Base-by-base conservation (phyloP, 129 eudicot species). In the Pittosporum tobira region DNA sequence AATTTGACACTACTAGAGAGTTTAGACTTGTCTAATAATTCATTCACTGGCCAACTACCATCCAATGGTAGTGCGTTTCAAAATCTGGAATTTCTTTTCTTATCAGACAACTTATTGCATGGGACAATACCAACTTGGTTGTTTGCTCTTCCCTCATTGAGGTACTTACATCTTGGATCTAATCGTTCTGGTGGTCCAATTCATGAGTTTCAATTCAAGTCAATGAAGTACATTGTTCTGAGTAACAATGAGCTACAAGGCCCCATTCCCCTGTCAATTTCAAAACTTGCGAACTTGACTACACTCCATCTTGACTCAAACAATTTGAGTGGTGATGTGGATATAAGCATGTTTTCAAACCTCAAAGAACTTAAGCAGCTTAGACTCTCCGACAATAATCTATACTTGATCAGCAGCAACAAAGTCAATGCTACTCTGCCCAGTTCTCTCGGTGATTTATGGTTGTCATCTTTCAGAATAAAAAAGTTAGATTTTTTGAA, bases 71-170 rank as follows among this genome's bases (percentile, higher is more conserved):
- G 2, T 49, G 54, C 26, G 54, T 19, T 49, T 49, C 54, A 49
- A 21, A 49, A 49, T 11, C 28, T 49, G 6, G 6, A 1, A 4
- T 1, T 3, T 12, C 11, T 19, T 1, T 20, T 1, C 20, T 21
- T 49, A 19, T 6, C 5, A 4, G 5, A 20, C 1, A 22, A 19
- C 11, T 49, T 24, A 20, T 13, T 49, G 26, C 19, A 49, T 22
- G 11, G 54, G 7, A 49, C 54, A 49, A 19, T 49, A 49, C 27
- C 54, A 16, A 18, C 26, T 49, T 49, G 54, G 28, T 49, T 49
- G 54, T 49, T 49, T 49, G 7, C 27, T 49, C 54, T 19, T 49
- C 13, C 27, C 2, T 49, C 54, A 21, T 49, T 49, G 23, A 26
- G 27, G 28, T 2, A 0, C 4, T 19, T 49, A 20, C 0, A 5